Evolutionary conservation across 208 protist species (phyloP).

Genomic region (Trypanosomatidae sp.): DNA sequence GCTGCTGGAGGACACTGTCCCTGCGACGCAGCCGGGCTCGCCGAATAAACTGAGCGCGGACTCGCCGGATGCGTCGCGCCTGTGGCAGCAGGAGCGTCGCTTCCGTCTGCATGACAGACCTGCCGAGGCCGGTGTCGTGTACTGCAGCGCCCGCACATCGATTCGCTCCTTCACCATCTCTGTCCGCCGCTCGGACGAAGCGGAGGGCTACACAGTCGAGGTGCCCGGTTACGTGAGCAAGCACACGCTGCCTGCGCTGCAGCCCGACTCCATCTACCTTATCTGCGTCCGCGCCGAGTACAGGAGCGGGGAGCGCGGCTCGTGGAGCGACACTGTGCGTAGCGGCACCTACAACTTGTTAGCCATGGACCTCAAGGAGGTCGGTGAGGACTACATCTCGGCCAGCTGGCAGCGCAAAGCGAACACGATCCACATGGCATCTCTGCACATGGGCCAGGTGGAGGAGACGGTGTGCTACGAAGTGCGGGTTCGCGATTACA

Average conservation of each 20-base stretch:
- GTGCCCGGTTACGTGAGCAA: constrained; percentile 40
- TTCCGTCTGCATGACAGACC: constrained; percentile 63
- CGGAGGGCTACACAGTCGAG: constrained; percentile 58
- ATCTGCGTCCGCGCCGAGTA: constrained; percentile 79
- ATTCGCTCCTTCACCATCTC: constrained; percentile 53
- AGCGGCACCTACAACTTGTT: constrained; percentile 80
- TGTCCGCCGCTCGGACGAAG: constrained; percentile 42
- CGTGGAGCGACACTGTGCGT: constrained; percentile 49
- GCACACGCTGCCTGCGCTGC: constrained; percentile 59
- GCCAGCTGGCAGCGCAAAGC: constrained; percentile 71
- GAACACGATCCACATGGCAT: constrained; percentile 57
- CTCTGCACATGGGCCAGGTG: constrained; percentile 49
- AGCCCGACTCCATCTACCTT: constrained; percentile 68
- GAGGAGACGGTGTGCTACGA: constrained; percentile 87
- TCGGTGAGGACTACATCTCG: constrained; percentile 84
- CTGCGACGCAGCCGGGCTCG: not conserved
- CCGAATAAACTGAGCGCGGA: constrained; percentile 2
- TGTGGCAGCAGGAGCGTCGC: constrained; percentile 26
- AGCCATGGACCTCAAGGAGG: constrained; percentile 50
- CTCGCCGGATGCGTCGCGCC: constrained; percentile 11
- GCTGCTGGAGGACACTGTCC: not conserved
- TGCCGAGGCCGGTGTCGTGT: constrained; percentile 33
- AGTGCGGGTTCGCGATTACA: constrained; percentile 69
- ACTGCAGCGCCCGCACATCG: constrained; percentile 45
- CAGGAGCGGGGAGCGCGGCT: constrained; percentile 65